A percentile compares a stretch with the other conserved stretches of the same genome.
Conservation (phyloP, 352 stramenopile species). For the Poterioochromonas sp. region DNA sequence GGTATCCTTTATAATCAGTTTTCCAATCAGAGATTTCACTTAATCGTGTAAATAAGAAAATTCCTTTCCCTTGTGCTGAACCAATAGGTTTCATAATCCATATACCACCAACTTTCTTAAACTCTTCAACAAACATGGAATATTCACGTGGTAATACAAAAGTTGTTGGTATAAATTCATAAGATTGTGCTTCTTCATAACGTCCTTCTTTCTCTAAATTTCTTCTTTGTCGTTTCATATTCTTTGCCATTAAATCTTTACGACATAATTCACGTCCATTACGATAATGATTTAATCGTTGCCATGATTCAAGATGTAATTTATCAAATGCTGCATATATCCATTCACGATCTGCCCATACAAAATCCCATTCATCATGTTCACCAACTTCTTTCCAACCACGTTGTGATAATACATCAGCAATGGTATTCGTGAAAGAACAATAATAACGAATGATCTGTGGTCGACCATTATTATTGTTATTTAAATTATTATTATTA, state of each 20-base stretch:
- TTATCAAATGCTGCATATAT: constrained; percentile 52
- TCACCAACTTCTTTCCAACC: constrained; percentile 17
- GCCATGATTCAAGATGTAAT: constrained; percentile 48
- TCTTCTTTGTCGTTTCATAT: constrained; percentile 74
- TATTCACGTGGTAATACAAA: constrained; percentile 88
- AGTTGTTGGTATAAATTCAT: constrained; percentile 61
- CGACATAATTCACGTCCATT: constrained; percentile 82
- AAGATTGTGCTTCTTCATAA: constrained; percentile 45
- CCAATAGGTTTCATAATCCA: constrained; percentile 95
- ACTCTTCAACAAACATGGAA: constrained; percentile 84
- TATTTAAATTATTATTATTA: too few species aligned
- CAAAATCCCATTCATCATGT: constrained; percentile 55
- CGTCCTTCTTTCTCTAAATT: constrained; percentile 59
- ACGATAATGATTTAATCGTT: constrained; percentile 80
- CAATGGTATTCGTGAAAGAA: constrained; percentile 62
- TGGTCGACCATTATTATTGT: too few species aligned
- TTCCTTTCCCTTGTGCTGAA: constrained; percentile 58
- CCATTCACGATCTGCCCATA: constrained; percentile 71
- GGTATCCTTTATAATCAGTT: constrained; percentile 57
- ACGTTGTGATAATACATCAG: constrained; percentile 57
- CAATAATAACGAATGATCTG: constrained; percentile 50
- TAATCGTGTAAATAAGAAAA: constrained; percentile 86
- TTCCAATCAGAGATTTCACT: constrained; percentile 82
- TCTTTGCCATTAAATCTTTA: constrained; percentile 68
- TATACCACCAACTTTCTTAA: constrained; percentile 70